phyloP scores from a whole-genome alignment of 2,329 filamentous ascomycete genomes.

The Xylaria sp. region DNA sequence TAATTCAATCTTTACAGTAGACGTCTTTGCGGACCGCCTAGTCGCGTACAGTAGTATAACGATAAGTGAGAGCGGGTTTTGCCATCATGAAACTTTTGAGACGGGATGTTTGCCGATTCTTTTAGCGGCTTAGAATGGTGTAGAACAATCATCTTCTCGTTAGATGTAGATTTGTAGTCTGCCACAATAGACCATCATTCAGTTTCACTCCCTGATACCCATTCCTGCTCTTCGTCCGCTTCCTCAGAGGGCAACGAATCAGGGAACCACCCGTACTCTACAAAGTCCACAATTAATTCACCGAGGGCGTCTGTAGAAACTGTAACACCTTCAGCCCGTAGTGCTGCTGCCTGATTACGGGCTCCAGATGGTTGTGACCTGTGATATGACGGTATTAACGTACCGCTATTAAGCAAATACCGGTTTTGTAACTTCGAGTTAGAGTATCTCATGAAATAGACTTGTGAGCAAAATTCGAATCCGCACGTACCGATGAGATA shows the following conservation, averaged over 20 bases:
- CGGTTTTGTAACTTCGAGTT: neutral
- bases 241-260: constrained; percentile 57
- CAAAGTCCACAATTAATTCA: constrained; percentile 62
- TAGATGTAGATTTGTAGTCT: constrained; percentile 17
- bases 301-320: constrained; percentile 61
- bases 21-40: neutral
- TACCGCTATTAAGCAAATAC: neutral
- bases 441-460: neutral
- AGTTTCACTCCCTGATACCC: constrained; percentile 14
- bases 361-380: constrained; percentile 62
- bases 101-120: neutral
- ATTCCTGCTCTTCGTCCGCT: constrained; percentile 47
- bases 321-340: constrained; percentile 62
- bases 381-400: constrained; percentile 20
- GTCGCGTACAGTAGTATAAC: neutral
- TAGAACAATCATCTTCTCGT: neutral
- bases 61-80: neutral
- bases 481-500: constrained; percentile 76
- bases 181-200: constrained; percentile 15
- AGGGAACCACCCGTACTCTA: constrained; percentile 67
- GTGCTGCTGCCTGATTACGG: constrained; percentile 60
- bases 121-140: neutral
- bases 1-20: constrained; percentile 22
- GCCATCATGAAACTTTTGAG: neutral
- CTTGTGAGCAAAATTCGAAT: neutral